Evolutionary conservation across 1,284 basidiomycete species (phyloP).

Genomic region (Ustilago xerochloae): DNA sequence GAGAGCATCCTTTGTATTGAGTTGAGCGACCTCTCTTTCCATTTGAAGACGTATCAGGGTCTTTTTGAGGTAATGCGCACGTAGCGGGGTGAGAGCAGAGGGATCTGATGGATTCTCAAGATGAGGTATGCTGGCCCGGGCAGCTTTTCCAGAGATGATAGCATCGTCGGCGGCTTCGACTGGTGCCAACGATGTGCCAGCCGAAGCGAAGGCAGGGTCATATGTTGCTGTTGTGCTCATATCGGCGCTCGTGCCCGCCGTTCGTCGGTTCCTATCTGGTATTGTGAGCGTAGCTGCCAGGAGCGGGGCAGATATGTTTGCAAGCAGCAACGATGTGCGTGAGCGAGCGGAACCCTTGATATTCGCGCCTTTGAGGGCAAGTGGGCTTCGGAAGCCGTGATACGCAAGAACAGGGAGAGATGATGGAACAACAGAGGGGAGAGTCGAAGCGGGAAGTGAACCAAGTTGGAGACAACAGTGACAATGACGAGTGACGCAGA

Average conservation of each 20-base stretch:
- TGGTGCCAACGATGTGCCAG: conserved; percentile 43
- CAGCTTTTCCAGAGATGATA: conserved; percentile 32
- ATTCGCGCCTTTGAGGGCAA: background rate
- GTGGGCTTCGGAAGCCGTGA: too few relatives aligned
- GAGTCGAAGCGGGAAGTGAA: too few relatives aligned
- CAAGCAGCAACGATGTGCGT: too few relatives aligned
- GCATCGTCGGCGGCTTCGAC: conserved; percentile 9
- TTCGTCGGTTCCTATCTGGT: too few relatives aligned
- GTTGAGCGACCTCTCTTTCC: conserved; percentile 71
- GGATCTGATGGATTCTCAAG: conserved; percentile 37
- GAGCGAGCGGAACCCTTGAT: too few relatives aligned
- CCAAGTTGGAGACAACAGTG: too few relatives aligned
- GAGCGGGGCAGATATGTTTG: too few relatives aligned
- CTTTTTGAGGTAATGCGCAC: conserved; percentile 95
- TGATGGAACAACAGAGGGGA: background rate
- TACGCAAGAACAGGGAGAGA: background rate
- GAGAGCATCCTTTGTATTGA: conserved; percentile 61
- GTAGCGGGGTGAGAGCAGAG: conserved; percentile 78
- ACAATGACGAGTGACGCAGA: background rate
- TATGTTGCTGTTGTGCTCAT: conserved; percentile 26
- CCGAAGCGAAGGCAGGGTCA: conserved; percentile 49
- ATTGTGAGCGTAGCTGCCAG: too few relatives aligned
- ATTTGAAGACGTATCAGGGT: conserved; percentile 85
- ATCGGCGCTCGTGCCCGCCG: background rate
- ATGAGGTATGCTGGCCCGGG: conserved; percentile 34